Base-by-base conservation (phyloP, 2,329 filamentous ascomycete genomes). In the Cryphonectria parasitica region DNA sequence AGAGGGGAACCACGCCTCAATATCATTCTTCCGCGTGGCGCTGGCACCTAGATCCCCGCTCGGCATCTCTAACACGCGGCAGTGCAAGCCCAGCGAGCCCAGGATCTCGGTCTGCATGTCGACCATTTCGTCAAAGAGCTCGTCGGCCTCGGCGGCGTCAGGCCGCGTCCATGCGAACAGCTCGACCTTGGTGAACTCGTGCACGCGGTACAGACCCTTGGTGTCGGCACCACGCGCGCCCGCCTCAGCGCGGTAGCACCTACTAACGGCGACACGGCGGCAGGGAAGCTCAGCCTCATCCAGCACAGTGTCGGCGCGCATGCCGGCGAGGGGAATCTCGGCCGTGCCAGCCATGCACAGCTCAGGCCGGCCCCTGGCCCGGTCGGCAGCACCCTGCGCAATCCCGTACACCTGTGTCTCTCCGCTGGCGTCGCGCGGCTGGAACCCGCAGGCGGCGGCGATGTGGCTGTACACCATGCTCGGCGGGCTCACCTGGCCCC, bases 131-230 rank as follows among this genome's bases (percentile, higher is more conserved):
- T 92, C 85, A 79, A 97, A 97, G 17, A 95, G 76, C 0, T 86
- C 83, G 10, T 86, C 82, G 0, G 89, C 83, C 56, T 80, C 78
- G 43, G 77, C 78, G 2, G 76, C 70, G 67, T 89, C 85, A 1
- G 92, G 89, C 41, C 86, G 76, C 5, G 93, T 92, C 96, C 96
- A 99, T 0, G 92, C 94, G 79, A 99, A 98, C 85, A 99, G 90
- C 81, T 99, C 96, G 0, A 99, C 95, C 80, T 99, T 99, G 39
- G 94, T 97, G 82, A 99, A 99, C 81, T 99, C 96, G 81, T 99
- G 96, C 3, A 99, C 96, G 39, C 96, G 91, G 82, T 98, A 99
- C 1, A 99, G 84, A 6, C 96, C 96, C 82, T 97, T 98, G 1
- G 95, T 97, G 75, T 96, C 93, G 34, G 92, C 90, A 41, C 96